Evolutionary conservation across 2,329 filamentous ascomycete genomes (phyloP), one percentile per base, ranked within the genome.

Genomic region (Boeremia exigua): DNA sequence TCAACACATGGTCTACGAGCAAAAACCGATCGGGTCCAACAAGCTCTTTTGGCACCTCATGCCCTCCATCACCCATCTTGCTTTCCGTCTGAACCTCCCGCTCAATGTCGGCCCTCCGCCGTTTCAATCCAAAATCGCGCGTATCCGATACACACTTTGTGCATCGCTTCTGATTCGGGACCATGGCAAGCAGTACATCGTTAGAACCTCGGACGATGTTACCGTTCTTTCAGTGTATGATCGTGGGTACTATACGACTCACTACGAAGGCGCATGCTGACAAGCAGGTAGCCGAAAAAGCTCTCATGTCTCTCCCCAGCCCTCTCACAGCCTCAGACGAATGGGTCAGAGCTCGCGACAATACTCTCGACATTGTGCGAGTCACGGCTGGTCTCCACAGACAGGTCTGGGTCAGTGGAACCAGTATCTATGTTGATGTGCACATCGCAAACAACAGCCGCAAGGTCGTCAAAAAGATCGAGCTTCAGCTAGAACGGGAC

Each of bases 391-490:
- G 81, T 6, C 64, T 84, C 8, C 82, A 84, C 65, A 78, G 82
- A n/a, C 82, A 84, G 67, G 82, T 83, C 27, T 85, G 82, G 82
- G 81, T 85, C 49, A 84, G 81, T 60, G 82, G 82, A 14, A 81
- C 80, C 19, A 81, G 75, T 60, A 79, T 84, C 30, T 84, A 84
- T 56, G 79, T 82, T 14, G 82, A 85, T 59, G 75, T 84, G 3
- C 80, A 83, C 51, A 73, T 84, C 33, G 71, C 73, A 36, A 84
- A 84, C 63, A 78, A 77, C 37, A 82, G 77, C 56, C 77, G 76
- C 29, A 84, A 81, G 62, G 69, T 66, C 0, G 73, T 84, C 51
- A 82, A 77, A 59, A 81, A 75, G 51, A 74, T 84, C 27, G 81
- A 84, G 50, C 65, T 84, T 33, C 79, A 81, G 40, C 64, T 84